Conservation (phyloP, 768 basidiomycete genomes). For the Tulasnella sp. region DNA sequence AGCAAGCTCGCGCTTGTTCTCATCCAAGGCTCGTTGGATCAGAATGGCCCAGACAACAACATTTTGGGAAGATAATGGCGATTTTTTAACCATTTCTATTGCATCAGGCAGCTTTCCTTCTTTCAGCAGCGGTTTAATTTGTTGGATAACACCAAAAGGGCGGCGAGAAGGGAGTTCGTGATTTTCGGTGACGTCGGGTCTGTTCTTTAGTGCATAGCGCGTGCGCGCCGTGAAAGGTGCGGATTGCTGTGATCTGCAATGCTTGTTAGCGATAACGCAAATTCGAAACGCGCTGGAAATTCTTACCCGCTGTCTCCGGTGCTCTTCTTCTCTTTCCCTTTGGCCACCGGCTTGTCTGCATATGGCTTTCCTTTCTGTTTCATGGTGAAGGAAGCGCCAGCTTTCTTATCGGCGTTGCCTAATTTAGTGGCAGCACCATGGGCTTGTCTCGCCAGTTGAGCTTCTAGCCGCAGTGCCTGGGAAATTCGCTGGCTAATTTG, state of each 20-base stretch:
- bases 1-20: conserved; percentile 41
- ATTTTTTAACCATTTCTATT: conserved; percentile 48
- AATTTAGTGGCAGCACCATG: too few relatives aligned
- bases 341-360: too few relatives aligned
- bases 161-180: conserved; percentile 14
- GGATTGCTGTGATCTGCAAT: neutral
- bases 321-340: neutral
- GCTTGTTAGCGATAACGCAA: neutral
- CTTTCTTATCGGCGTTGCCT: too few relatives aligned
- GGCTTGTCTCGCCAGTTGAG: too few relatives aligned
- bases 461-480: too few relatives aligned
- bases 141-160: conserved; percentile 18
- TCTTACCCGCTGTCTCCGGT: conserved; percentile 1
- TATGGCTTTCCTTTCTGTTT: too few relatives aligned
- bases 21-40: conserved; percentile 51
- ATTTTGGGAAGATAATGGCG: conserved; percentile 64
- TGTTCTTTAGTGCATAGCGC: neutral
- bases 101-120: conserved; percentile 46
- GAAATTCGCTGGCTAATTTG: too few relatives aligned
- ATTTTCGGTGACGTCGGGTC: neutral
- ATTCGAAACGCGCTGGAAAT: neutral
- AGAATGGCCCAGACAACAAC: conserved; percentile 67
- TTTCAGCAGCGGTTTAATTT: conserved; percentile 33
- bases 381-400: too few relatives aligned
- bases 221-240: neutral